Percentiles rank a stretch among this genome's conserved stretches.
phyloP scores from a whole-genome alignment of 495 filamentous ascomycete genomes.

The Neurospora sp. region DNA sequence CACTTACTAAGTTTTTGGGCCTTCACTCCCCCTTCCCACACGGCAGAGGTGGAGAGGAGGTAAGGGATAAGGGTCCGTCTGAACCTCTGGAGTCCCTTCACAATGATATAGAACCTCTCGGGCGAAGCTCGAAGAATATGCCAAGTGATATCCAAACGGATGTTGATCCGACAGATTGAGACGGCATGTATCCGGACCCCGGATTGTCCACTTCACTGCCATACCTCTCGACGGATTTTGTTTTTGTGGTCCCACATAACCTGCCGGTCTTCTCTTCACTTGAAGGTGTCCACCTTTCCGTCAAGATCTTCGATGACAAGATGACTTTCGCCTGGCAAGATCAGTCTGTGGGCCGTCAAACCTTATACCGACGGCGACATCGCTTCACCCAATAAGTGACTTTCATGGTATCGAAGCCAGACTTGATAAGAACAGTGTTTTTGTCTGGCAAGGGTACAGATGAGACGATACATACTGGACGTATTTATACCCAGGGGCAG shows the following conservation, averaged over 20 bases:
- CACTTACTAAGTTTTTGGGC: background rate
- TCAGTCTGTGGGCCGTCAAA: background rate
- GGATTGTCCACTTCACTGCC: background rate
- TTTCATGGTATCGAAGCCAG: background rate
- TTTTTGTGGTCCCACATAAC: background rate
- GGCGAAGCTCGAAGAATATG: background rate
- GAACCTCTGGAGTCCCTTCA: background rate
- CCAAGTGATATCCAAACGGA: background rate
- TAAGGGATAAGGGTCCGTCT: background rate
- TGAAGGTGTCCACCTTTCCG: background rate
- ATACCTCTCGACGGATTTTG: accelerated
- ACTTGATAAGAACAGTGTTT: no score
- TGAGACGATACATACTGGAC: no score
- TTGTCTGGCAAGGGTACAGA: no score
- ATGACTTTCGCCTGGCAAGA: background rate
- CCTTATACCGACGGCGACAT: background rate
- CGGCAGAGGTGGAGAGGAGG: background rate
- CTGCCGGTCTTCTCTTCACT: background rate
- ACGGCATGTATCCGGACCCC: background rate
- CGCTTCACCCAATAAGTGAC: background rate
- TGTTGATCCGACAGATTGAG: background rate
- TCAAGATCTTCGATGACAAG: background rate
- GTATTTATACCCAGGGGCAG: no score
- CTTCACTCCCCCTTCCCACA: background rate
- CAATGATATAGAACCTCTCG: background rate